Evolutionary conservation across 768 basidiomycete species (phyloP).

Genomic region (Rhizopogon rudus): DNA sequence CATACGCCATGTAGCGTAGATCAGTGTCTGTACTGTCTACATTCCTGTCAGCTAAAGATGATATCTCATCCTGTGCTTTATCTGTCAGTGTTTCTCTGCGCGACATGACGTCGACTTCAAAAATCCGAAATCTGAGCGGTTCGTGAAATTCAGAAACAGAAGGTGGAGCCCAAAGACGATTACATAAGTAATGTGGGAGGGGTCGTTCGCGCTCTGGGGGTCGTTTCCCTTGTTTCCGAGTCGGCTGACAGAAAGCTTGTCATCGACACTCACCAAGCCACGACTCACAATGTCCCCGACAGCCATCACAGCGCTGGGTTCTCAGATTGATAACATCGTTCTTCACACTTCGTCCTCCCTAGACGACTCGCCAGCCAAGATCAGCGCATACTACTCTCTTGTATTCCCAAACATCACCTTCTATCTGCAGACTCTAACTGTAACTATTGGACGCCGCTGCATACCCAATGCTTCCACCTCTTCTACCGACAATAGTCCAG

Average conservation of each 20-base stretch:
- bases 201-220: slow-evolving; percentile 10
- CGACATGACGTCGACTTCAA: not conserved
- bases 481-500: slow-evolving; percentile 43
- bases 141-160: no score
- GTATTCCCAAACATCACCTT: slow-evolving; percentile 94
- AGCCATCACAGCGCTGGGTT: not conserved
- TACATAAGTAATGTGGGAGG: slow-evolving; percentile 9
- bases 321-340: not conserved
- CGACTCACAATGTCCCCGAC: slow-evolving; percentile 18
- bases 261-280: not conserved
- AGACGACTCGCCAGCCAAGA: slow-evolving; percentile 56
- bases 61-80: slow-evolving; percentile 43
- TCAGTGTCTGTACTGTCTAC: slow-evolving; percentile 65
- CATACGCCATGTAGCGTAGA: slow-evolving; percentile 71
- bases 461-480: slow-evolving; percentile 56
- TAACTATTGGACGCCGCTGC: slow-evolving; percentile 91
- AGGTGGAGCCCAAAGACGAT: not conserved
- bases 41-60: slow-evolving; percentile 57
- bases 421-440: slow-evolving; percentile 92
- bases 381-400: slow-evolving; percentile 90
- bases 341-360: not conserved
- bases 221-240: slow-evolving; percentile 6
- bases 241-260: not conserved
- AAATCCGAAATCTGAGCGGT: no score
- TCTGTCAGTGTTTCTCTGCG: slow-evolving; percentile 6